phyloP scores from a whole-genome alignment of 2,329 filamentous ascomycete species.

The Periconia macrospinosa region DNA sequence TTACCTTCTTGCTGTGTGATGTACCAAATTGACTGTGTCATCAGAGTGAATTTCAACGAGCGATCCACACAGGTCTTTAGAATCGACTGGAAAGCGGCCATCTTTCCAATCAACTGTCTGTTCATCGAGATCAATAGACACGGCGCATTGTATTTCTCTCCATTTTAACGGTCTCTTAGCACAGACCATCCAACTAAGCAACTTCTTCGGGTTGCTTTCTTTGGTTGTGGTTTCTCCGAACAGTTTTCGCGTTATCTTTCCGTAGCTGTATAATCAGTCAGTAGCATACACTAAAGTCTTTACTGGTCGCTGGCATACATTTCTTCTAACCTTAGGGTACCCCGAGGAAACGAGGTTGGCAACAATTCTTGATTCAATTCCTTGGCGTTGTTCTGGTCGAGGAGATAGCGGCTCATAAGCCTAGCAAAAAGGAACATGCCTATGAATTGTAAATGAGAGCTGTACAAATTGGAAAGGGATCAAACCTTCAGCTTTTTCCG shows the following conservation, averaged over 20 bases:
- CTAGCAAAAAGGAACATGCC: slow-evolving; percentile 29
- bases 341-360: slow-evolving; percentile 2
- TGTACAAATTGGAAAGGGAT: not conserved
- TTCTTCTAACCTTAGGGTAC: not conserved
- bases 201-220: slow-evolving; percentile 27
- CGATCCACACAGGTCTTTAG: slow-evolving; percentile 40
- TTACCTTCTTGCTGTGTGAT: slow-evolving; percentile 14
- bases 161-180: slow-evolving; percentile 44
- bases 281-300: not conserved
- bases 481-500: slow-evolving; percentile 1
- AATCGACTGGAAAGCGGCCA: slow-evolving; percentile 22
- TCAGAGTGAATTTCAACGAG: slow-evolving; percentile 30
- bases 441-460: not conserved
- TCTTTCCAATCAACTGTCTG: slow-evolving; percentile 27
- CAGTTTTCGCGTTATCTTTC: not conserved
- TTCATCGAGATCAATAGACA: slow-evolving; percentile 32
- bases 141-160: slow-evolving; percentile 46
- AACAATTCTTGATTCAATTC: slow-evolving; percentile 1
- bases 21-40: slow-evolving; percentile 7
- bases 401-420: slow-evolving; percentile 21
- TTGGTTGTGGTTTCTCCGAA: slow-evolving; percentile 4
- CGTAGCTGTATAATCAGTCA: slow-evolving; percentile 2
- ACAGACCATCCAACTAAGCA: slow-evolving; percentile 46
- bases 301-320: not conserved
- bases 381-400: slow-evolving; percentile 5